Conservation (phyloP, 1,284 basidiomycete species). For the Naganishia sp. region DNA sequence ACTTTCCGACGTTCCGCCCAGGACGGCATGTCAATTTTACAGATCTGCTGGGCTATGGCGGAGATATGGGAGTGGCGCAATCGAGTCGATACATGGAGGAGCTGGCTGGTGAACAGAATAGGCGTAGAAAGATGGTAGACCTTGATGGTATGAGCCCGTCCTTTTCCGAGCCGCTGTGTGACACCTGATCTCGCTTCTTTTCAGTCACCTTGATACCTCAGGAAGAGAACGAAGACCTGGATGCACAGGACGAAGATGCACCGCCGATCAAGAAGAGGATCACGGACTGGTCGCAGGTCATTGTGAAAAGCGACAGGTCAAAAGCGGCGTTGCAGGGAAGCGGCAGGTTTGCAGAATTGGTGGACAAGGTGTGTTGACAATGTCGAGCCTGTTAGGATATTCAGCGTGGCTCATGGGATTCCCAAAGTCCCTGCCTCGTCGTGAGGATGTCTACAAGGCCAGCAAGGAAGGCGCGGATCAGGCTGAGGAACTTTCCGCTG, state of each 20-base stretch:
- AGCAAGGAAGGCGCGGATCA: conserved; percentile 3
- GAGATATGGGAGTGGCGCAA: neutral
- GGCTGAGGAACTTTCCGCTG: conserved; percentile 32
- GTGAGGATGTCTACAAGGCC: neutral
- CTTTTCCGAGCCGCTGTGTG: too few species aligned
- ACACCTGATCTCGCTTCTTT: neutral
- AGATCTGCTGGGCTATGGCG: conserved; percentile 13
- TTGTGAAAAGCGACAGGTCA: conserved; percentile 5
- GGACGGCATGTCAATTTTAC: conserved; percentile 15
- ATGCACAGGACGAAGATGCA: neutral
- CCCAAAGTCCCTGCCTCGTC: neutral
- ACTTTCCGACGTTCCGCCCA: conserved; percentile 15
- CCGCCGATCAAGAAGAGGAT: conserved; percentile 22
- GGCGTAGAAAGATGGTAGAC: conserved; percentile 18
- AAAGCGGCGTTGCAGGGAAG: neutral
- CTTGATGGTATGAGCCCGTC: conserved; percentile 9
- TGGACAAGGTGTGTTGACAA: neutral
- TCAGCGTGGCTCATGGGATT: neutral
- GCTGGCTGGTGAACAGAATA: conserved; percentile 2
- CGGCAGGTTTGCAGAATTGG: conserved; percentile 10
- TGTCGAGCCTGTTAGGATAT: neutral
- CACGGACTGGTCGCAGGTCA: conserved; percentile 7
- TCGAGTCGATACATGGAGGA: conserved; percentile 9
- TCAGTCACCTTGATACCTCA: conserved; percentile 24
- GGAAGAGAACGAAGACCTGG: conserved; percentile 15